Evolutionary conservation across 2,329 filamentous ascomycete genomes (phyloP).

Genomic region (Aureobasidium lini): DNA sequence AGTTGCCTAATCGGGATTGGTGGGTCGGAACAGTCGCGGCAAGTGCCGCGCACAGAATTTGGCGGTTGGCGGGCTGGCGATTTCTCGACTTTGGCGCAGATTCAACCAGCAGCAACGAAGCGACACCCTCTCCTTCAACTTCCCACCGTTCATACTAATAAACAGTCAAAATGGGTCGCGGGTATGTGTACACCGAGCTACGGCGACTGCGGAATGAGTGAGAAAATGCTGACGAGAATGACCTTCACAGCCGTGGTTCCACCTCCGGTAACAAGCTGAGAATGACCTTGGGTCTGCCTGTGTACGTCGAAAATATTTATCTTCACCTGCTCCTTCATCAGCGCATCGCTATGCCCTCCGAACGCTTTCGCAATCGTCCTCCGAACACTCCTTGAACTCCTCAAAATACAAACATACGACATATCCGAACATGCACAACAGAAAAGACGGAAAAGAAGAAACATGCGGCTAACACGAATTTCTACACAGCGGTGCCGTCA

Average conservation of each 20-base stretch:
- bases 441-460: neutral
- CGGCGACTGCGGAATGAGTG: constrained; percentile 5
- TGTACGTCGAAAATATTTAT: constrained; percentile 59
- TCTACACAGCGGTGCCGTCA: constrained; percentile 77
- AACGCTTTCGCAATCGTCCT: constrained; percentile 6
- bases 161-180: constrained; percentile 34
- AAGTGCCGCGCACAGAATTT: constrained; percentile 11
- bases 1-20: neutral
- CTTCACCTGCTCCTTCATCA: constrained; percentile 1
- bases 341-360: constrained; percentile 5
- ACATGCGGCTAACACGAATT: constrained; percentile 13
- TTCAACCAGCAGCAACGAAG: constrained; percentile 17
- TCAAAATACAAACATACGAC: neutral
- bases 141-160: constrained; percentile 17
- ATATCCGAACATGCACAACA: neutral
- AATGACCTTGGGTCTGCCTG: constrained; percentile 99
- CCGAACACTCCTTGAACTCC: neutral
- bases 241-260: constrained; percentile 58
- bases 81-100: constrained; percentile 1
- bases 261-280: constrained; percentile 99
- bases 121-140: constrained; percentile 12
- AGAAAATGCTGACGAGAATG: constrained; percentile 12
- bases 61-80: neutral
- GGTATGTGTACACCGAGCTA: constrained; percentile 28
- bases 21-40: neutral